Percentiles rank a stretch among this genome's conserved stretches.
phyloP scores from a whole-genome alignment of 192 early-diverging fungal genomes.

The Podila epigama region DNA sequence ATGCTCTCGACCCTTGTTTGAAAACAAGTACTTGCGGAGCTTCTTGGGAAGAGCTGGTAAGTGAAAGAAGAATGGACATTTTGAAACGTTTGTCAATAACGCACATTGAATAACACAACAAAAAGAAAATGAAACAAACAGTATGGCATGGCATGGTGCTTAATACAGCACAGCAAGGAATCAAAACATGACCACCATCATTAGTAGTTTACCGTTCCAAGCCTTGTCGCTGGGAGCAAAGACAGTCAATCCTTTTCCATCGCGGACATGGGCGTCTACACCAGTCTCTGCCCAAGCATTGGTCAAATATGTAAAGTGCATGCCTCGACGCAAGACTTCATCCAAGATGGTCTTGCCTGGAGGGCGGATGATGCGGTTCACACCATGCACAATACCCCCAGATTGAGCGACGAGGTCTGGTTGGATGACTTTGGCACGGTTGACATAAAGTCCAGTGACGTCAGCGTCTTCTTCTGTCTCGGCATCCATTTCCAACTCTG shows the following conservation, averaged over 20 bases:
- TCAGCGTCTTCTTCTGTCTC: not conserved
- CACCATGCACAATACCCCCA: slow-evolving; percentile 34
- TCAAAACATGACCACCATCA: not conserved
- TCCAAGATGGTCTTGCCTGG: slow-evolving; percentile 28
- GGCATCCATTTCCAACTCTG: not conserved
- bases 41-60: slow-evolving; percentile 12
- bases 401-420: slow-evolving; percentile 19
- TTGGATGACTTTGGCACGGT: slow-evolving; percentile 15
- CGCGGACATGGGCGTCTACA: slow-evolving; percentile 17
- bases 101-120: no score
- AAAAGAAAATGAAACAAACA: no score
- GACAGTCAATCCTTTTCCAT: slow-evolving; percentile 28
- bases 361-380: slow-evolving; percentile 22
- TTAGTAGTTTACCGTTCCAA: slow-evolving; percentile 18
- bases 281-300: slow-evolving; percentile 32
- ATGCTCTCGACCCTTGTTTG: slow-evolving; percentile 21
- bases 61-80: not conserved
- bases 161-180: no score
- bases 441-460: slow-evolving; percentile 6
- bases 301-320: slow-evolving; percentile 16
- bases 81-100: no score
- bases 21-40: slow-evolving; percentile 20
- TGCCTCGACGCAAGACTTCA: slow-evolving; percentile 19
- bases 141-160: no score
- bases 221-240: slow-evolving; percentile 33